Percentiles rank a stretch among this genome's conserved stretches.
Conservation (phyloP, 768 basidiomycete species). For the Paxillus rubicundulus region DNA sequence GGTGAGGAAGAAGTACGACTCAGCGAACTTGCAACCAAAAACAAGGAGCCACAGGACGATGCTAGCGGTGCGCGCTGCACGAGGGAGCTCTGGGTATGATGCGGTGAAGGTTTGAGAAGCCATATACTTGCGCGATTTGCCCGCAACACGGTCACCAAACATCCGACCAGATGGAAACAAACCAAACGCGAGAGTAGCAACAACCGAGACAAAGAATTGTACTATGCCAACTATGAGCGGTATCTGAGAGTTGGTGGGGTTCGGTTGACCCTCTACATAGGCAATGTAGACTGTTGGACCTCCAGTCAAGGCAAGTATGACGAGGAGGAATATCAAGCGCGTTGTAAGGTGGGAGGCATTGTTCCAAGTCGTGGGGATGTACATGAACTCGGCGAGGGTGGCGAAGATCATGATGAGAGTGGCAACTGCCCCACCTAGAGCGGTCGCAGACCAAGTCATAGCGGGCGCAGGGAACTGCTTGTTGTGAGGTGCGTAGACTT, state of each 20-base stretch:
- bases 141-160: slow-evolving; percentile 98
- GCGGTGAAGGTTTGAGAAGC: slow-evolving; percentile 99
- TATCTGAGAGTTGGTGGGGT: slow-evolving; percentile 51
- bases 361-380: slow-evolving; percentile 99
- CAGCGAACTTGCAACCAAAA: slow-evolving; percentile 94
- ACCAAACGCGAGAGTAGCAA: slow-evolving; percentile 79
- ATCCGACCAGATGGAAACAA: slow-evolving; percentile 94
- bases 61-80: slow-evolving; percentile 75
- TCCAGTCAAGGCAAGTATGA: slow-evolving; percentile 88
- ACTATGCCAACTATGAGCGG: slow-evolving; percentile 91
- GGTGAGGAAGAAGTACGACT: slow-evolving; percentile 98
- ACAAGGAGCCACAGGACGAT: slow-evolving; percentile 87
- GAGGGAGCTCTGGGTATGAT: slow-evolving; percentile 81
- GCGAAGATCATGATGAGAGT: slow-evolving; percentile 92
- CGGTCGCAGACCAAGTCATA: slow-evolving; percentile 95
- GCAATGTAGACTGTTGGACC: slow-evolving; percentile 95
- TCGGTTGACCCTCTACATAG: slow-evolving; percentile 65
- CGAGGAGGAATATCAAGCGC: slow-evolving; percentile 85
- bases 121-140: slow-evolving; percentile 97
- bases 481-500: slow-evolving; percentile 76
- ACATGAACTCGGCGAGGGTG: slow-evolving; percentile 91
- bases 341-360: slow-evolving; percentile 96
- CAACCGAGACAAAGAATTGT: slow-evolving; percentile 89
- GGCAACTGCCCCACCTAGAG: slow-evolving; percentile 93
- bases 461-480: slow-evolving; percentile 69